phyloP scores from a whole-genome alignment of 2,329 filamentous ascomycete species.

The Escovopsis sp. region DNA sequence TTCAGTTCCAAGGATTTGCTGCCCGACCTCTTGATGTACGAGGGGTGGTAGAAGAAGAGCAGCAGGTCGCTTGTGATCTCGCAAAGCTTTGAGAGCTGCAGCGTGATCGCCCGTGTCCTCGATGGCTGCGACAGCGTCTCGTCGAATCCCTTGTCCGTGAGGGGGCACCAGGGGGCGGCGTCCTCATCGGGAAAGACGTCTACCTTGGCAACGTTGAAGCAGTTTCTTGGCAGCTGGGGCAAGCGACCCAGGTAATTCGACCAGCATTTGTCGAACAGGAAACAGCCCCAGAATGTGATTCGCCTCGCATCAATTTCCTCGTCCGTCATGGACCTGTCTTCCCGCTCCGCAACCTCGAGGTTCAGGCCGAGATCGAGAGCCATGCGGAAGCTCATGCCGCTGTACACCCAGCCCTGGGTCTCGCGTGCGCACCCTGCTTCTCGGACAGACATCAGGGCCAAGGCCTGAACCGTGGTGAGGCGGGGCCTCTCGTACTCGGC shows the following conservation, averaged over 20 bases:
- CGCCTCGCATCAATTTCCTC: conserved; percentile 77
- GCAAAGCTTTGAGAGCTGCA: conserved; percentile 71
- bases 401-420: conserved; percentile 95
- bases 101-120: conserved; percentile 63
- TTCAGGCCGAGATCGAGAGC: conserved; percentile 87
- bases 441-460: conserved; percentile 89
- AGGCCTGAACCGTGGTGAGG: conserved; percentile 79
- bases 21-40: conserved; percentile 43
- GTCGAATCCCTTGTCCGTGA: conserved; percentile 69
- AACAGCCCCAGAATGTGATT: conserved; percentile 96
- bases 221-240: conserved; percentile 67
- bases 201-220: conserved; percentile 73
- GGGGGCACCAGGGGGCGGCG: conserved; percentile 70
- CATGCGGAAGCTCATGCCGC: conserved; percentile 97
- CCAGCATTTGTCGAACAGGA: conserved; percentile 98
- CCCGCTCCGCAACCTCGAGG: conserved; percentile 57
- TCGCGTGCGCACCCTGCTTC: conserved; percentile 91
- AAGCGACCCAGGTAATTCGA: conserved; percentile 90
- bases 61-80: conserved; percentile 90
- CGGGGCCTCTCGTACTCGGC: conserved; percentile 86
- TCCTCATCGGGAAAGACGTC: conserved; percentile 88
- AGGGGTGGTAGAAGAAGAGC: conserved; percentile 81
- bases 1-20: conserved; percentile 78
- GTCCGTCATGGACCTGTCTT: conserved; percentile 47
- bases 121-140: conserved; percentile 63